phyloP scores from a whole-genome alignment of 106 monocot species.

The Acorus gramineus region DNA sequence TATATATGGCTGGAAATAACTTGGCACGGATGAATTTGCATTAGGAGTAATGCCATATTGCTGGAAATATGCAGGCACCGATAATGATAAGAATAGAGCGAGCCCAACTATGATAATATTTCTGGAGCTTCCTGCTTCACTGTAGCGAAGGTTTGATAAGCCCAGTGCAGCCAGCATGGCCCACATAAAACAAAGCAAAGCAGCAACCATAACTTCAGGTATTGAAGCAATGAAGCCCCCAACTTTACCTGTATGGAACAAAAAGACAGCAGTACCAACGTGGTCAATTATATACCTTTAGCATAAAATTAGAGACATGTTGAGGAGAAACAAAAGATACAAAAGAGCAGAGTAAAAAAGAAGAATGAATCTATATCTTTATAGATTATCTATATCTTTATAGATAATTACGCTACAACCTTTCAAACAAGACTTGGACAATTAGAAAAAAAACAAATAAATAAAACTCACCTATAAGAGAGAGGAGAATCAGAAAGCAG shows the following conservation, averaged over 20 bases:
- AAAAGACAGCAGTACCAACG: no score
- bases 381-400: background rate
- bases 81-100: slow-evolving; percentile 84
- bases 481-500: slow-evolving; percentile 62
- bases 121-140: slow-evolving; percentile 87
- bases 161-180: slow-evolving; percentile 93
- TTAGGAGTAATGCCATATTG: slow-evolving; percentile 68
- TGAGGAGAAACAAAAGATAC: background rate
- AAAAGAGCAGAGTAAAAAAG: background rate
- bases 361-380: background rate
- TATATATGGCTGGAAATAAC: slow-evolving; percentile 68
- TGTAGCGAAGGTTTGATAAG: slow-evolving; percentile 82
- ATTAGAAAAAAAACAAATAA: slow-evolving; percentile 1
- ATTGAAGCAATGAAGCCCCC: slow-evolving; percentile 96
- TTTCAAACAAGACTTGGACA: no score
- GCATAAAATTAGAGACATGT: no score
- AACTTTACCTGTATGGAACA: slow-evolving; percentile 54
- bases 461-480: slow-evolving; percentile 56
- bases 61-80: slow-evolving; percentile 93
- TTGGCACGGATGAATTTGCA: slow-evolving; percentile 55
- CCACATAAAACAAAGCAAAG: slow-evolving; percentile 96
- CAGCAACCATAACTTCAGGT: slow-evolving; percentile 87
- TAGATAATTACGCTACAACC: background rate
- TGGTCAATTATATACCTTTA: no score
- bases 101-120: slow-evolving; percentile 91